Conservation (phyloP, 2,329 filamentous ascomycete genomes). For the Canariomyces notabilis region DNA sequence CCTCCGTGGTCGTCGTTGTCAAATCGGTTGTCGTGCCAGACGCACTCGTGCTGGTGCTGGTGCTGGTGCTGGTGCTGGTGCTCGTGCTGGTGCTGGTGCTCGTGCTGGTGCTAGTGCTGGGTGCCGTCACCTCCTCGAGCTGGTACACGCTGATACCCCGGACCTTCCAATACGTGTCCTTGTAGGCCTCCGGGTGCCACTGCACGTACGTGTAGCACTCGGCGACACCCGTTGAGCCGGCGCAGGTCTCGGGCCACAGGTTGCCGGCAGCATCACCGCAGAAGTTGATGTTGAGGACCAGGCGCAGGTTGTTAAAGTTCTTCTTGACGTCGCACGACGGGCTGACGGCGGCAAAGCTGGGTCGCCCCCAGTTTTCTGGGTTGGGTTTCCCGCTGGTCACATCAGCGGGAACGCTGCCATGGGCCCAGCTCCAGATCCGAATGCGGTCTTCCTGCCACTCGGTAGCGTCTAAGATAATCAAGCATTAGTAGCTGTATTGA, state of each 20-base stretch:
- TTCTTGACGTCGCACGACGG: constrained; percentile 56
- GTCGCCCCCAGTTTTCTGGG: constrained; percentile 60
- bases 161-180: constrained; percentile 44
- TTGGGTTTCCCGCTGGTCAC: constrained; percentile 45
- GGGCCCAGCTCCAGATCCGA: constrained; percentile 39
- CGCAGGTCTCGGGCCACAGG: constrained; percentile 29
- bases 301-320: constrained; percentile 61
- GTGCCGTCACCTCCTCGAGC: constrained; percentile 18
- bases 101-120: constrained; percentile 16
- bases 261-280: constrained; percentile 65
- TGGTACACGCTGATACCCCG: constrained; percentile 32
- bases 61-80: constrained; percentile 10
- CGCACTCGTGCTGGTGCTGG: constrained; percentile 6
- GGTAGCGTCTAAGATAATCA: constrained; percentile 31
- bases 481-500: too few species aligned
- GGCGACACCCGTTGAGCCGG: constrained; percentile 19
- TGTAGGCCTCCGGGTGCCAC: constrained; percentile 33
- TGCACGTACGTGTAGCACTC: constrained; percentile 36
- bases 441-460: constrained; percentile 39
- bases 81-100: constrained; percentile 13
- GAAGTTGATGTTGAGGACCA: constrained; percentile 70
- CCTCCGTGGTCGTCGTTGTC: neutral
- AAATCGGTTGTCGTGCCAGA: neutral
- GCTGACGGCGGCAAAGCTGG: constrained; percentile 56
- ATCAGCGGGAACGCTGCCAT: constrained; percentile 31